Evolutionary conservation across 306 rosid species (phyloP).

Genomic region (Astragalus glycyphyllos): DNA sequence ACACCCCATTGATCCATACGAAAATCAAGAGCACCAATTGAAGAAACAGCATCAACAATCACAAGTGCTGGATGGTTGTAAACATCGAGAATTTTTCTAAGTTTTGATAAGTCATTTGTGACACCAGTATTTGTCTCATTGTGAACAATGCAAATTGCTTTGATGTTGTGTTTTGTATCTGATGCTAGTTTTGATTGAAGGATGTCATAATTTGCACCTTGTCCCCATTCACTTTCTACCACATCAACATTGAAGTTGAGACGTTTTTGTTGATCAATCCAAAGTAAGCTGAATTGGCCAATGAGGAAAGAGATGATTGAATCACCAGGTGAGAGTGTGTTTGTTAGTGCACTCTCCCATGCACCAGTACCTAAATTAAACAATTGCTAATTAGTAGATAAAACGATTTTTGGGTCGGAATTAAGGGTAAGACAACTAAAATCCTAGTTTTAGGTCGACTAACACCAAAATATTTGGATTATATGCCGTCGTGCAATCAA

Average conservation of each 20-base stretch:
- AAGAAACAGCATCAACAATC: constrained; percentile 95
- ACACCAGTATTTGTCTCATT: constrained; percentile 98
- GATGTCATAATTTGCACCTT: constrained; percentile 82
- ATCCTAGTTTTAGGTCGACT: too few species aligned
- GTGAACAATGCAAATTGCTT: constrained; percentile 95
- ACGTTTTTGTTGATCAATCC: constrained; percentile 98
- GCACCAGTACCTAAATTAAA: constrained; percentile 88
- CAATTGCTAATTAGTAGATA: constrained; percentile 15
- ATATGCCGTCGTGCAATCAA: too few species aligned
- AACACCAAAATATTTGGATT: too few species aligned
- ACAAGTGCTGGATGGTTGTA: constrained; percentile 86
- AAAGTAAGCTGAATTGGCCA: constrained; percentile 95
- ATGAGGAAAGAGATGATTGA: constrained; percentile 80
- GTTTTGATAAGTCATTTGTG: constrained; percentile 79
- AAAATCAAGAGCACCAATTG: constrained; percentile 93
- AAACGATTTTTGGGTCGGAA: too few species aligned
- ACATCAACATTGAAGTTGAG: constrained; percentile 93
- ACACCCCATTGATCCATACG: constrained; percentile 99
- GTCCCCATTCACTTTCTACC: constrained; percentile 95
- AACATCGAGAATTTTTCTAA: constrained; percentile 73
- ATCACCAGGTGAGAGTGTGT: constrained; percentile 94
- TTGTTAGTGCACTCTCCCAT: constrained; percentile 99
- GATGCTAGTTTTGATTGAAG: constrained; percentile 81
- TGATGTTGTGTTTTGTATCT: constrained; percentile 73
- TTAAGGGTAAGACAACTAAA: too few species aligned